Percentiles rank a stretch among this genome's conserved stretches.
These are phyloP conservation scores for Akanthomyces uredinophilus DNA, from an alignment of 2,329 filamentous ascomycete species.

Conservation along the genomic window DNA sequence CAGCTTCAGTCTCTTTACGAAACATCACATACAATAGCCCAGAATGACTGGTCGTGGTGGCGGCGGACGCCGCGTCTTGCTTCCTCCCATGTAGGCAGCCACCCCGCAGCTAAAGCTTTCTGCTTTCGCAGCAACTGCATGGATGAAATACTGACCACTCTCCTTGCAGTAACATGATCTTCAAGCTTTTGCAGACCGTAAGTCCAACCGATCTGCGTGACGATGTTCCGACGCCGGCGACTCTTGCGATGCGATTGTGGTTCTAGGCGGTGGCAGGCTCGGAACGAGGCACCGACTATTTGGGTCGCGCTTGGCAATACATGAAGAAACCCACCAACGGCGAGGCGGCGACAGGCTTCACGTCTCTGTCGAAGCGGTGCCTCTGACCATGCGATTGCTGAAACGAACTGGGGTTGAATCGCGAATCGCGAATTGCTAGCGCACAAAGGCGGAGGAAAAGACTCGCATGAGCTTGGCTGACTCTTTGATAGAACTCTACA, in stretches of 20 bases:
- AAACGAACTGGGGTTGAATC: background rate
- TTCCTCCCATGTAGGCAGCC: constrained; percentile 48
- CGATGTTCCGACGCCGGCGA: constrained; percentile 24
- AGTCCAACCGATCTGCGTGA: constrained; percentile 21
- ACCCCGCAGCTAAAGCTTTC: constrained; percentile 1
- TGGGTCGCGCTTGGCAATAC: background rate
- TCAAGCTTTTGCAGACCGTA: constrained; percentile 71
- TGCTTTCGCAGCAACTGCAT: background rate
- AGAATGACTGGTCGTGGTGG: constrained; percentile 57
- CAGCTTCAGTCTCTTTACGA: background rate
- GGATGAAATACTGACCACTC: constrained; percentile 17
- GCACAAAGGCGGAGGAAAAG: background rate
- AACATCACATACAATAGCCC: background rate
- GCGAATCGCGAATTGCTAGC: background rate
- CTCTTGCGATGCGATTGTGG: background rate
- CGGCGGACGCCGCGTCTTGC: constrained; percentile 54
- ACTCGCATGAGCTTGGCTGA: constrained; percentile 17
- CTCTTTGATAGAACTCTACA: constrained; percentile 57
- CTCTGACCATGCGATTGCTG: background rate
- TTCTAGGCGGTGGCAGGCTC: background rate
- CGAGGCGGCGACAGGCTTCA: background rate
- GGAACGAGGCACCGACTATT: background rate
- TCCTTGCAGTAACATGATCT: constrained; percentile 40
- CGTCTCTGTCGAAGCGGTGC: background rate
- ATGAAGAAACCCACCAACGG: background rate